Percentiles rank a stretch among this genome's conserved stretches.
Evolutionary conservation across 2,329 filamentous ascomycete genomes (phyloP).

Genomic region (Ophiostoma sp.): DNA sequence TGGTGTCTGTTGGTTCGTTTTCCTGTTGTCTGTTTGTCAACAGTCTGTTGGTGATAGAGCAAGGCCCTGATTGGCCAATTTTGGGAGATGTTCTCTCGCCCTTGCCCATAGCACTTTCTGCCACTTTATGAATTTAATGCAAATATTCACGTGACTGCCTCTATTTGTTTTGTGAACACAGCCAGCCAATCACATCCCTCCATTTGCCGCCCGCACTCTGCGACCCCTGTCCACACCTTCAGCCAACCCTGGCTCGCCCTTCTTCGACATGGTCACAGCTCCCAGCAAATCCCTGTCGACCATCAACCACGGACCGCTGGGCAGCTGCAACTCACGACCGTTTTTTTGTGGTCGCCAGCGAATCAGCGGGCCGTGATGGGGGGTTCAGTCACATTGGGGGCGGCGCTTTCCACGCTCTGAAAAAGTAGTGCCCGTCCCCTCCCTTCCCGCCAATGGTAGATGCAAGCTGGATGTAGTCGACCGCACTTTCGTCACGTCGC

Average conservation of each 20-base stretch:
- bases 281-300: not conserved
- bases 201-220: constrained; percentile 28
- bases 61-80: constrained; percentile 2
- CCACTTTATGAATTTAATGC: not conserved
- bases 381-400: constrained; percentile 17
- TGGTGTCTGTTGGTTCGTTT: not conserved
- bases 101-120: not conserved
- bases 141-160: constrained; percentile 3
- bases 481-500: not conserved
- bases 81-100: not conserved
- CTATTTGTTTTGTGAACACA: not conserved
- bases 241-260: not conserved
- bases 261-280: not conserved
- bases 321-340: not conserved
- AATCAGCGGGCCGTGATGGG: constrained; percentile 22
- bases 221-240: not conserved
- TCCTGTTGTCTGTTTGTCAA: not conserved
- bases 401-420: not conserved
- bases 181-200: constrained; percentile 26
- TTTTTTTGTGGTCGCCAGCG: constrained; percentile 3
- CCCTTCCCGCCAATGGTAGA: not conserved
- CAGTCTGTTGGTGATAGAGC: constrained; percentile 6
- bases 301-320: constrained; percentile 3
- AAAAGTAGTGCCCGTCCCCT: constrained; percentile 6
- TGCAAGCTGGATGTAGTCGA: not conserved